Evolutionary conservation across 73 alveolate genomes (phyloP).

Genomic region (Paramecium octaurelia): DNA sequence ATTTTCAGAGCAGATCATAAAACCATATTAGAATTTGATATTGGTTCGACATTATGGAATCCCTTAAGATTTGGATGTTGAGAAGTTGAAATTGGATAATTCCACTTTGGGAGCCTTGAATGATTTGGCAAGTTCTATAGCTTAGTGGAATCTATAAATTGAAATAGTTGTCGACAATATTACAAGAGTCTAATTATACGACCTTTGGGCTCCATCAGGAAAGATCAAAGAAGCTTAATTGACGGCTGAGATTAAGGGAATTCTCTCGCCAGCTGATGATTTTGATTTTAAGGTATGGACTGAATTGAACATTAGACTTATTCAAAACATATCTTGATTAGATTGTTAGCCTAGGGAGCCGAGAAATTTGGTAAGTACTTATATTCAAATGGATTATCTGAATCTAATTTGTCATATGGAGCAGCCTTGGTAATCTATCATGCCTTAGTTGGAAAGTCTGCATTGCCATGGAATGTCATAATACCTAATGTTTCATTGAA

Average conservation of each 20-base stretch:
- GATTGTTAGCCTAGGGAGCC: background rate
- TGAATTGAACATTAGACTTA: background rate
- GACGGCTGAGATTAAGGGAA: background rate
- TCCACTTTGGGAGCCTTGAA: background rate
- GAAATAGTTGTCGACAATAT: background rate
- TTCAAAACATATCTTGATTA: background rate
- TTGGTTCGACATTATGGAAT: background rate
- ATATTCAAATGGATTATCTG: background rate
- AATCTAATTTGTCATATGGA: constrained; percentile 37
- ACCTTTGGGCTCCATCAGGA: background rate
- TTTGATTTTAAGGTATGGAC: background rate
- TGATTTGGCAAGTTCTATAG: background rate
- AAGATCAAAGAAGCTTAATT: background rate
- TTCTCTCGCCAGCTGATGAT: background rate
- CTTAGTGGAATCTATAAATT: constrained; percentile 19
- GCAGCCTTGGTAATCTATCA: background rate
- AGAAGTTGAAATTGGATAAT: background rate
- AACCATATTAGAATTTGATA: constrained; percentile 14
- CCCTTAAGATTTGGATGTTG: constrained; percentile 18
- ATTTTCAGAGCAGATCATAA: background rate
- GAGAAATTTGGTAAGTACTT: background rate
- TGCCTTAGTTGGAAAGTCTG: constrained; percentile 6
- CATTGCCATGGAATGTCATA: constrained; percentile 37
- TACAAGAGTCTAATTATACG: constrained; percentile 10
- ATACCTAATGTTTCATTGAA: background rate